These are phyloP conservation scores for Septoria petroselini DNA, from an alignment of 2,329 filamentous ascomycete species.

Conservation along the genomic window DNA sequence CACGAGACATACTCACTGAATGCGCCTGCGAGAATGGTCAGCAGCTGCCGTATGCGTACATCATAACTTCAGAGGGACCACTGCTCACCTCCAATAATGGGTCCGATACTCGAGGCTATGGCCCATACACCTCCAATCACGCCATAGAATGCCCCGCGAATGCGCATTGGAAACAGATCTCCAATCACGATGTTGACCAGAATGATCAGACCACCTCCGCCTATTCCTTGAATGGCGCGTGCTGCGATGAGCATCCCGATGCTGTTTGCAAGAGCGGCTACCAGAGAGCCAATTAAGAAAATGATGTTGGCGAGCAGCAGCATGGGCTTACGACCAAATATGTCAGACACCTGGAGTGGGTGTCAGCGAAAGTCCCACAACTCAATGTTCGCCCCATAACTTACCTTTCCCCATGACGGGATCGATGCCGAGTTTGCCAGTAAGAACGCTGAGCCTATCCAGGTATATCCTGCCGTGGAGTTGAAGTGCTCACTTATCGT, in stretches of 20 bases:
- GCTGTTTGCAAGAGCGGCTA: constrained; percentile 57
- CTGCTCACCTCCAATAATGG: constrained; percentile 59
- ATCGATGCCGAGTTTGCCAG: constrained; percentile 43
- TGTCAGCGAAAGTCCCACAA: too few relatives aligned
- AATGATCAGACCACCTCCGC: constrained; percentile 62
- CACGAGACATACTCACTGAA: constrained; percentile 62
- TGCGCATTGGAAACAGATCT: constrained; percentile 56
- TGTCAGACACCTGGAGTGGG: too few relatives aligned
- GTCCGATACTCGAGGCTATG: constrained; percentile 62
- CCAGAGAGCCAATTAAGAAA: constrained; percentile 57
- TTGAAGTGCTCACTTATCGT: constrained; percentile 44
- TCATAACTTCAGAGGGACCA: constrained; percentile 51
- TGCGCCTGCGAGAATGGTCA: constrained; percentile 62
- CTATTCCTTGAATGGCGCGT: constrained; percentile 61
- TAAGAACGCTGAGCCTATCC: constrained; percentile 54
- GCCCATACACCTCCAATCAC: constrained; percentile 66
- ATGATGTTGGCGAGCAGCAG: constrained; percentile 58
- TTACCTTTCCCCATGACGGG: constrained; percentile 45
- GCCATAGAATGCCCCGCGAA: constrained; percentile 60
- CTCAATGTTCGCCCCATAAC: too few relatives aligned
- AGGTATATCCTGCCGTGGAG: constrained; percentile 51
- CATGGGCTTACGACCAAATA: constrained; percentile 57
- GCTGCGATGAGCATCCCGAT: constrained; percentile 62
- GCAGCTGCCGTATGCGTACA: too few relatives aligned
- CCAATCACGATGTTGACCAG: constrained; percentile 62